Evolutionary conservation across 2,329 filamentous ascomycete species (phyloP), one percentile per base, ranked within the genome.

Genomic region (Coniochaeta sp.): DNA sequence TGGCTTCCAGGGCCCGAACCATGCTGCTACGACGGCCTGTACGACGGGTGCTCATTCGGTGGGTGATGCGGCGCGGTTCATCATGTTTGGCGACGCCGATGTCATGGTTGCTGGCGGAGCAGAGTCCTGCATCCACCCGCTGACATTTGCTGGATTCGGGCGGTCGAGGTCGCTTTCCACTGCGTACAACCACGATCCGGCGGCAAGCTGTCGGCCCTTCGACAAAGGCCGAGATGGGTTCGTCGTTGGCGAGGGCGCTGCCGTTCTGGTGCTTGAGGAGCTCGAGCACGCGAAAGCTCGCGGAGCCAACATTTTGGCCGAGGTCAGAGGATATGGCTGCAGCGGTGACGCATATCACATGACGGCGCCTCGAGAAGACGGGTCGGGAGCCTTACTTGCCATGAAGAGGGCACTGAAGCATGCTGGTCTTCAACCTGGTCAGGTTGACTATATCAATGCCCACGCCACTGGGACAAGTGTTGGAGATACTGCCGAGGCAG

Each of bases 21-120:
- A 96, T 68, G 83, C 92, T 1, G 90, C 83, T 33, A 95, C 92
- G 0, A 99, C 94, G 12, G 94, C 94, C 53, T 99, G 94, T 67
- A 97, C 94, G 1, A 99, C 94, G 0, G 94, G 94, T 10, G 89
- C 92, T 1, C 94, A 99, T 71, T 91, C 91, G 1, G 85, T 99
- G 48, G 94, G 92, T 16, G 94, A 99, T 66, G 94, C 94, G 6
- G 85, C 88, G n/a, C 83, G 92, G 16, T 89, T 96, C 65, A 92
- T 99, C 55, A 82, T 86, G n/a, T 85, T 85, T 63, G 91, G 91
- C 6, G 92, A 97, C 65, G 92, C 92, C 45, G 81, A 96, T 66
- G 86, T 97, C 51, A 97, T 99, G 91, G 72, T 99, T 8, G 91
- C 94, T n/a, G 94, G 94, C 38, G 92, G 92, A 26, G 83, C 92